These are phyloP conservation scores for Apium graveolens DNA, from an alignment of 129 eudicot species.

Conservation along the genomic window DNA sequence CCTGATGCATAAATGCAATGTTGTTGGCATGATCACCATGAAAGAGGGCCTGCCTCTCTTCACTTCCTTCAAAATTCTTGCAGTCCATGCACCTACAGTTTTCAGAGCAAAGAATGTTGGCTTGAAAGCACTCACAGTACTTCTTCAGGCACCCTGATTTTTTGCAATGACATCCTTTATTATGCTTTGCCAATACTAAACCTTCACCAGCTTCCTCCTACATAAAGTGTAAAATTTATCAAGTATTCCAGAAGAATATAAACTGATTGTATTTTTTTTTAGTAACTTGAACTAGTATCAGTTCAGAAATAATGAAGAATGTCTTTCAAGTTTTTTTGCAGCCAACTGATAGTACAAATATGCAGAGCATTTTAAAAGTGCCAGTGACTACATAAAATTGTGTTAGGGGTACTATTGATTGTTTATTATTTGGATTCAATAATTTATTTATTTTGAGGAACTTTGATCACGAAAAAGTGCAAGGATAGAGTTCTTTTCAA, in stretches of 20 bases:
- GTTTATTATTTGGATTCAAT: neutral
- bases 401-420: neutral
- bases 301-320: neutral
- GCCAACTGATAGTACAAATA: neutral
- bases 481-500: neutral
- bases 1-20: slow-evolving; percentile 68
- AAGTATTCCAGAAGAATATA: neutral
- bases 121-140: slow-evolving; percentile 94
- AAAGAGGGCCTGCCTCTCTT: slow-evolving; percentile 84
- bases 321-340: neutral
- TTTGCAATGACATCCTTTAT: slow-evolving; percentile 97
- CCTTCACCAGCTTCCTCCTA: slow-evolving; percentile 84
- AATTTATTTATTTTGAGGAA: neutral
- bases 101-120: slow-evolving; percentile 90
- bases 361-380: neutral
- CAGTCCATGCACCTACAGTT: slow-evolving; percentile 91
- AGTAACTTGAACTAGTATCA: neutral
- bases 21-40: slow-evolving; percentile 75
- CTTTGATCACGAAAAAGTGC: neutral
- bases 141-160: slow-evolving; percentile 93
- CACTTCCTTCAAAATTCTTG: slow-evolving; percentile 91
- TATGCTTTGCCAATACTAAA: slow-evolving; percentile 56
- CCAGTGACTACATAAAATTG: neutral
- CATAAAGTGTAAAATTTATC: slow-evolving; percentile 4
- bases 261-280: neutral